Base-by-base conservation (phyloP, 352 stramenopile species). In the Phytophthora tubulina region DNA sequence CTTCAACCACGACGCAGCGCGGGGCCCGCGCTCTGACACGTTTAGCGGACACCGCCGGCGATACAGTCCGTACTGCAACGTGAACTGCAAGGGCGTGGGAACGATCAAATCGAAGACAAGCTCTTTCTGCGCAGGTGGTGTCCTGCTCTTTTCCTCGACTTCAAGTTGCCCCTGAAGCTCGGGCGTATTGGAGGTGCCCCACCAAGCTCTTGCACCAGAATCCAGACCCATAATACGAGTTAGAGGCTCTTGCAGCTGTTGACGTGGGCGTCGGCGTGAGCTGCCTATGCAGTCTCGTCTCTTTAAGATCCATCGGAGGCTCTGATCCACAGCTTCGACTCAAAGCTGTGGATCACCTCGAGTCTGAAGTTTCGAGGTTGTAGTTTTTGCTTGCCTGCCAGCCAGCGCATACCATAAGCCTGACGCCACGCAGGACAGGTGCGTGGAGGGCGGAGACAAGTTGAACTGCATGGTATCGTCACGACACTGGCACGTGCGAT, bases 131-230 rank as follows among this genome's bases (percentile, higher is more conserved):
- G 51, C 52, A 70, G 60, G 54, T 75, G 65, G 45, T 63, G 54
- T 75, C 67, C 62, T 67, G 67, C 67, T 75, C 67, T 75, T 67
- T 71, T 67, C 61, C 61, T 71, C 56, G 63, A 76, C 55, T 76
- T 76, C 63, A 76, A 76, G 69, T 68, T 73, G 63, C 59, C 45
- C 64, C 49, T 58, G 56, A 55, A 67, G 56, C 50, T 67, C 17
- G 36, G 21, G 30, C 13, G 36, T 60, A 63, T 61, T 72, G 64
- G 64, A 72, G 36, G 63, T 66, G 63, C 56, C 31, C 54, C 55
- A 64, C 63, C 63, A 70, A 70, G 41, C 59, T 61, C 60, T 64
- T 75, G 67, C 67, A 75, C 67, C 52, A 70, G 53, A 74, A 74
- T 74, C 62, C 60, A 61, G 35, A 66, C 63, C 35, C 45, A 54